Evolutionary conservation across 2,329 filamentous ascomycete species (phyloP).

Genomic region (Aspergillus sp.): DNA sequence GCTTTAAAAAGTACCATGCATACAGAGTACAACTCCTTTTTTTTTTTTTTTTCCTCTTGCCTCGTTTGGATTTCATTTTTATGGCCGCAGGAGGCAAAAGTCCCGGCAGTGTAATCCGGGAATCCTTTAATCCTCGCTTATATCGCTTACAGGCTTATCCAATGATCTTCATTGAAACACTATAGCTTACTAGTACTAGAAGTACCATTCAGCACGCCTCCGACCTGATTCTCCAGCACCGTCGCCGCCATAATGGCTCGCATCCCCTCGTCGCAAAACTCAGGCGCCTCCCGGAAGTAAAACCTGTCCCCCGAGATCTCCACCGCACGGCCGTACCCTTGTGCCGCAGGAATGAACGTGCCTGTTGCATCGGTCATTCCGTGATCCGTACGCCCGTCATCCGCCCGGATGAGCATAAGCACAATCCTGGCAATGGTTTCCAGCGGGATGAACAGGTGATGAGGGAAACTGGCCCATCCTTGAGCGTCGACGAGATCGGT

Average conservation of each 20-base stretch:
- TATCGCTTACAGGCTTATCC: too few species aligned
- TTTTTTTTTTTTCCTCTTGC: too few species aligned
- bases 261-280: constrained; percentile 22
- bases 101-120: too few species aligned
- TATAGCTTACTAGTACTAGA: not conserved
- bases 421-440: constrained; percentile 4
- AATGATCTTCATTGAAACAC: not conserved
- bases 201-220: constrained; percentile 12
- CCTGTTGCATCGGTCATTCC: constrained; percentile 10
- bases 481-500: constrained; percentile 28
- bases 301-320: constrained; percentile 16
- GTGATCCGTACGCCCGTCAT: not conserved
- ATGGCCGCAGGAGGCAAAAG: too few species aligned
- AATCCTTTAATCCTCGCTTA: too few species aligned
- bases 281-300: constrained; percentile 16
- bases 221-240: constrained; percentile 22
- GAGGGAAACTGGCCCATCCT: constrained; percentile 29
- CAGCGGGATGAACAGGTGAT: constrained; percentile 5
- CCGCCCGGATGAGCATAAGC: constrained; percentile 2
- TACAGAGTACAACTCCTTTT: too few species aligned
- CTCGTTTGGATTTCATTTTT: too few species aligned
- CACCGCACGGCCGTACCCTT: constrained; percentile 18
- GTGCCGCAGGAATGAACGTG: constrained; percentile 6
- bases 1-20: too few species aligned
- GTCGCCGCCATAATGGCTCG: constrained; percentile 23